Percentiles rank a stretch among this genome's conserved stretches.
phyloP scores from a whole-genome alignment of 225 moss, liverwort and hornwort genomes.

The Marchantia polymorpha region DNA sequence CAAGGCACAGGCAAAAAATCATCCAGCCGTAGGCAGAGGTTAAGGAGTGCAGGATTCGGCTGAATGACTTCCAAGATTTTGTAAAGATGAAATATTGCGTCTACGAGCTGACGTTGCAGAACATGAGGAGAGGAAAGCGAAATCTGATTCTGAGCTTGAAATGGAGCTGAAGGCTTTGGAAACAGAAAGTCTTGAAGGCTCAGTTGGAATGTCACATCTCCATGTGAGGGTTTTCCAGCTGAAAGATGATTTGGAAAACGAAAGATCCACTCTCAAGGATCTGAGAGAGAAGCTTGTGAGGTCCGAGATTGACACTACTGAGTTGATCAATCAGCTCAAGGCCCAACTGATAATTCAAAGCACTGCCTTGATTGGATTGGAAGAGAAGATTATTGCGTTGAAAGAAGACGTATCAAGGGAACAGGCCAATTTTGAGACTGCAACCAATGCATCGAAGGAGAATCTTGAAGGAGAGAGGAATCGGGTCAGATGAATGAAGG shows the following conservation, averaged over 20 bases:
- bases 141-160: not conserved
- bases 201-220: not conserved
- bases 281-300: not conserved
- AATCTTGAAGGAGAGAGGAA: not conserved
- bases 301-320: not conserved
- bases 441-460: not conserved
- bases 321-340: conserved; percentile 8
- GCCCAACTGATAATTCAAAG: conserved; percentile 10
- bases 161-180: conserved; percentile 3
- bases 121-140: not conserved
- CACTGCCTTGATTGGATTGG: conserved; percentile 1
- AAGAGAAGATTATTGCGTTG: conserved; percentile 6
- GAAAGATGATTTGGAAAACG: conserved; percentile 3
- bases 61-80: not conserved
- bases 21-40: conserved; percentile 6
- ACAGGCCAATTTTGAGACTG: not conserved
- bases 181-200: not conserved
- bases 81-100: not conserved
- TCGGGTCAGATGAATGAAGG: conserved; percentile 27
- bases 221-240: not conserved
- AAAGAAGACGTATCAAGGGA: not conserved
- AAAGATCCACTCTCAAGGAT: not conserved
- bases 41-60: not conserved
- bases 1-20: not conserved
- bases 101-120: not conserved